Conservation (phyloP, 257 asterid species). For the Solanum habrochaites region DNA sequence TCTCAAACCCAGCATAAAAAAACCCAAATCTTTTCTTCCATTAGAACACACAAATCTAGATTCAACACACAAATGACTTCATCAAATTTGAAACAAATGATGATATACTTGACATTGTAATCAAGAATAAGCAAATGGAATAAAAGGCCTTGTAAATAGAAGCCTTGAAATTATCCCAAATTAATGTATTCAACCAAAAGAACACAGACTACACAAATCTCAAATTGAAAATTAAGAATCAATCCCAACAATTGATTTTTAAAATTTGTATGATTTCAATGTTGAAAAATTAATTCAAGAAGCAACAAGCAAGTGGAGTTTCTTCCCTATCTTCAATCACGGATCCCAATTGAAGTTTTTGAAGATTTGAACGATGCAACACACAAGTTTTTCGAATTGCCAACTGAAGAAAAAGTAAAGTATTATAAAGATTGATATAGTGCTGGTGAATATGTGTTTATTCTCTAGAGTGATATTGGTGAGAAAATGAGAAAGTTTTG, state of each 20-base stretch:
- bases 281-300: constrained; percentile 17
- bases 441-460: constrained; percentile 16
- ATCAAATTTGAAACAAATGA: background rate
- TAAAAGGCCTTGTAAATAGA: constrained; percentile 27
- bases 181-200: constrained; percentile 12
- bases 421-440: constrained; percentile 25
- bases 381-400: constrained; percentile 26
- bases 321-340: constrained; percentile 44
- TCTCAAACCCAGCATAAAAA: background rate
- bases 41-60: background rate
- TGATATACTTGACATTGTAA: constrained; percentile 20
- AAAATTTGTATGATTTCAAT: constrained; percentile 21
- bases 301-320: constrained; percentile 36
- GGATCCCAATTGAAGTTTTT: constrained; percentile 33
- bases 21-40: background rate
- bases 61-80: too few species aligned
- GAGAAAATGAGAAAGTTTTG: constrained; percentile 23
- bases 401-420: constrained; percentile 33
- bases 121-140: constrained; percentile 29
- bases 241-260: constrained; percentile 35
- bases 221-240: constrained; percentile 12
- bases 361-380: constrained; percentile 26
- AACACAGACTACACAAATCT: background rate
- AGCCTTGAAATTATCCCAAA: constrained; percentile 18
- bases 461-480: background rate